Percentiles rank a stretch among this genome's conserved stretches.
These are phyloP conservation scores for Blastobotrys capitulatus DNA, from an alignment of 1,139 yeast species.

Conservation along the genomic window DNA sequence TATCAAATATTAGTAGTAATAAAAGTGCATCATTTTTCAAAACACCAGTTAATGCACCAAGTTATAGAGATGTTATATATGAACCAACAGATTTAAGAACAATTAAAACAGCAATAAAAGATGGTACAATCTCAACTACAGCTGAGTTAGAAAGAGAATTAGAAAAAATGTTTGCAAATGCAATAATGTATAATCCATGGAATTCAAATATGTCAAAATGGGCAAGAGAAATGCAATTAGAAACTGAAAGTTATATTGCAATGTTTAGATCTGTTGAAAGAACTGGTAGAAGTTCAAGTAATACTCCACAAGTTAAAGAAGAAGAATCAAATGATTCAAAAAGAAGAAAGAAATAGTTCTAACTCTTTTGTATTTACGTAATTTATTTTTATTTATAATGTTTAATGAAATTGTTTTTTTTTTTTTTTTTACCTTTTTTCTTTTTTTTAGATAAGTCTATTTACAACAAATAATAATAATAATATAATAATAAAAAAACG, in stretches of 20 bases:
- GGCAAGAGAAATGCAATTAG: slow-evolving; percentile 56
- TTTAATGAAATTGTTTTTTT: neutral
- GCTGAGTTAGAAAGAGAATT: slow-evolving; percentile 61
- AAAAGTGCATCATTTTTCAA: slow-evolving; percentile 70
- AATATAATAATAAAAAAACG: slow-evolving; percentile 3
- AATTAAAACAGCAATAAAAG: slow-evolving; percentile 53
- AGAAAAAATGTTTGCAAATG: slow-evolving; percentile 75
- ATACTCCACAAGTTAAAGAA: slow-evolving; percentile 11
- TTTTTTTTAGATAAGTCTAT: neutral
- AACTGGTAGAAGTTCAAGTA: slow-evolving; percentile 16
- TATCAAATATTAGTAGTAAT: slow-evolving; percentile 63
- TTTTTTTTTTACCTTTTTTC: neutral
- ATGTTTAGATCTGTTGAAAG: slow-evolving; percentile 33
- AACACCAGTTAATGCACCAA: slow-evolving; percentile 69
- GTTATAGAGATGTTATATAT: slow-evolving; percentile 55
- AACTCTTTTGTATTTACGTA: neutral
- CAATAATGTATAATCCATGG: slow-evolving; percentile 71
- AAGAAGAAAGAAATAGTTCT: slow-evolving; percentile 8
- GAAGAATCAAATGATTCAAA: slow-evolving; percentile 8
- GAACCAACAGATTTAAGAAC: slow-evolving; percentile 66
- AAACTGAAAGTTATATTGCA: slow-evolving; percentile 33
- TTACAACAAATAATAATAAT: slow-evolving; percentile 1
- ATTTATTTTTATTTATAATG: neutral
- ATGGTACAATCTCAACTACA: slow-evolving; percentile 46
- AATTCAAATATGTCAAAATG: slow-evolving; percentile 57